A percentile compares a stretch with the other conserved stretches of the same genome.
phyloP scores from a whole-genome alignment of 2,329 filamentous ascomycete species.

The Pseudogymnoascus sp. region DNA sequence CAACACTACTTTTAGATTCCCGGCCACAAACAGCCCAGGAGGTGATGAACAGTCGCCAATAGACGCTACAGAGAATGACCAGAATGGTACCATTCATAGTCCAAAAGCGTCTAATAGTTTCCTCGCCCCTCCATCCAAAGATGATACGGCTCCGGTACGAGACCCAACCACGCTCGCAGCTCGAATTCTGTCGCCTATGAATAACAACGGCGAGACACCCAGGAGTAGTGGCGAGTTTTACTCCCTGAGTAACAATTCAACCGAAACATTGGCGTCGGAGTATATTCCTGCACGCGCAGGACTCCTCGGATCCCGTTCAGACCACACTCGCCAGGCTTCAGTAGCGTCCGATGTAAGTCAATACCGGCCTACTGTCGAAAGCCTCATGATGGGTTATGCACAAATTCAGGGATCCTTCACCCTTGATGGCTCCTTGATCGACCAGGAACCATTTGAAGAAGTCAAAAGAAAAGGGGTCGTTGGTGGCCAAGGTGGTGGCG shows the following conservation, averaged over 20 bases:
- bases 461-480: conserved; percentile 92
- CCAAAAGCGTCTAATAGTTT: not conserved
- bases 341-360: conserved; percentile 35
- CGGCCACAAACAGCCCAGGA: conserved; percentile 26
- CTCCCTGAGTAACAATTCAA: conserved; percentile 88
- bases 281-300: conserved; percentile 53
- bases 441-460: conserved; percentile 84
- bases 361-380: conserved; percentile 53
- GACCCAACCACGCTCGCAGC: conserved; percentile 55
- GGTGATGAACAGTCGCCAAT: conserved; percentile 24
- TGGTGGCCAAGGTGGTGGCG: conserved; percentile 77
- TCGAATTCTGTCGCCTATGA: conserved; percentile 69
- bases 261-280: conserved; percentile 86
- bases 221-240: conserved; percentile 93
- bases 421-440: conserved; percentile 83
- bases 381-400: conserved; percentile 95
- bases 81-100: not conserved
- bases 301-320: conserved; percentile 38
- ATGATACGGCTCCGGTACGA: conserved; percentile 40
- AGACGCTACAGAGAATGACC: not conserved
- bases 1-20: conserved; percentile 13
- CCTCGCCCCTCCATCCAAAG: conserved; percentile 25
- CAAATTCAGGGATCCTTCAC: conserved; percentile 90
- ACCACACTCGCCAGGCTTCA: conserved; percentile 36
- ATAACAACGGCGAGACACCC: conserved; percentile 66